Percentiles rank a stretch among this genome's conserved stretches.
phyloP scores from a whole-genome alignment of 1,284 basidiomycete genomes.

The Coniferiporia sulphurascens region DNA sequence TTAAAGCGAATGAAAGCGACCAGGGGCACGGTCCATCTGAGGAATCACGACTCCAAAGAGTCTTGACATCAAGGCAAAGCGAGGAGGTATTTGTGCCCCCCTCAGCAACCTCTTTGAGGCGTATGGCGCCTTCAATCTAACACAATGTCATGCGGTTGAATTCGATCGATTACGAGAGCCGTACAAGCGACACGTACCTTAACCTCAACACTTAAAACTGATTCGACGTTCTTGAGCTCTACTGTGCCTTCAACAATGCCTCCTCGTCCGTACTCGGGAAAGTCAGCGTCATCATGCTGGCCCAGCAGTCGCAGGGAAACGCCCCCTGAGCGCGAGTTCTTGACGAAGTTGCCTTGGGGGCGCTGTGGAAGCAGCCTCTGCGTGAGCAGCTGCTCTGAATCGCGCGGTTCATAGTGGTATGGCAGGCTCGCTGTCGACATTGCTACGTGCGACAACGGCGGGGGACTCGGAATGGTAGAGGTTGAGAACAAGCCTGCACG shows the following conservation, averaged over 20 bases:
- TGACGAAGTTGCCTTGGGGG: constrained; percentile 48
- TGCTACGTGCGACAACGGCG: background rate
- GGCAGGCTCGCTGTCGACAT: constrained; percentile 43
- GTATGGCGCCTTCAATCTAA: constrained; percentile 22
- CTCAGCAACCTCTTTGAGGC: constrained; percentile 59
- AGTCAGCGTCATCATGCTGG: constrained; percentile 42
- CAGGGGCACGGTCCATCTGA: constrained; percentile 42
- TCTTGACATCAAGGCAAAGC: constrained; percentile 45
- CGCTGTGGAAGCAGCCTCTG: constrained; percentile 35
- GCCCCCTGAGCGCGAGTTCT: constrained; percentile 52
- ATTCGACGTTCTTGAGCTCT: constrained; percentile 50
- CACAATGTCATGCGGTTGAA: background rate
- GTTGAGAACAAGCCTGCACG: background rate
- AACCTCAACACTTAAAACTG: constrained; percentile 55
- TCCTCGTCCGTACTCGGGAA: constrained; percentile 56
- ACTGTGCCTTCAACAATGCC: constrained; percentile 52
- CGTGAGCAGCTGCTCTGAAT: constrained; percentile 50
- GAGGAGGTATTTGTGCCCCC: constrained; percentile 49
- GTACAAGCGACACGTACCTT: constrained; percentile 41
- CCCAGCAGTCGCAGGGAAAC: constrained; percentile 45
- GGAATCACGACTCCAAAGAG: constrained; percentile 54
- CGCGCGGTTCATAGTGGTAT: constrained; percentile 46
- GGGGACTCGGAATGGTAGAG: background rate
- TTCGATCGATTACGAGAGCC: background rate
- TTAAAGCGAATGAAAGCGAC: constrained; percentile 47